A percentile compares a stretch with the other conserved stretches of the same genome.
Conservation (phyloP, 331 rosid genomes). For the Pyracantha coccinea region DNA sequence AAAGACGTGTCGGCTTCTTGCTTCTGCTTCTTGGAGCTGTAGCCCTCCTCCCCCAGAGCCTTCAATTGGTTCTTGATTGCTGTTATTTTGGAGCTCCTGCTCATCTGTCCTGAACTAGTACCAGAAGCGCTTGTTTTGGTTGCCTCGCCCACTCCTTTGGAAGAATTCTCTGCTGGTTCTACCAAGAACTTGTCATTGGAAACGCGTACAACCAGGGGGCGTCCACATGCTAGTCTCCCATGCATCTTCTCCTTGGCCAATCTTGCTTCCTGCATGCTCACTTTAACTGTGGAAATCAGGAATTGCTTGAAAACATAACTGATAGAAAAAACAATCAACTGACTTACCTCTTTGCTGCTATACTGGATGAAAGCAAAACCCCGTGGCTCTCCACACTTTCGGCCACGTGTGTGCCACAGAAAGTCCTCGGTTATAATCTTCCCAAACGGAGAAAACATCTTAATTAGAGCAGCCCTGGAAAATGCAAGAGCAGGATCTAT, state of each 20-base stretch:
- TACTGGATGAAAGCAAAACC: slow-evolving; percentile 88
- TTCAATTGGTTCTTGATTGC: slow-evolving; percentile 90
- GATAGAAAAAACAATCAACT: slow-evolving; percentile 14
- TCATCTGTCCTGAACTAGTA: slow-evolving; percentile 48
- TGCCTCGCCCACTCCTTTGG: slow-evolving; percentile 28
- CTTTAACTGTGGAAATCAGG: slow-evolving; percentile 81
- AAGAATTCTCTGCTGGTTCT: slow-evolving; percentile 30
- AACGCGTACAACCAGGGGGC: slow-evolving; percentile 74
- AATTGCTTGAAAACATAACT: slow-evolving; percentile 23
- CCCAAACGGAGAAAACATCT: slow-evolving; percentile 88
- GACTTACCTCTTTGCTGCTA: slow-evolving; percentile 73
- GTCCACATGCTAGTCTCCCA: slow-evolving; percentile 80
- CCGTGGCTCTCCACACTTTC: slow-evolving; percentile 75
- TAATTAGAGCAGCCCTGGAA: slow-evolving; percentile 72
- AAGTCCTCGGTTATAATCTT: slow-evolving; percentile 79
- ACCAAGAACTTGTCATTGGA: slow-evolving; percentile 48
- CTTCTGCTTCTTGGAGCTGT: slow-evolving; percentile 62
- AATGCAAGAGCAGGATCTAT: slow-evolving; percentile 1
- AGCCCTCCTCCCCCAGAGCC: slow-evolving; percentile 65
- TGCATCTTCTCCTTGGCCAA: slow-evolving; percentile 97
- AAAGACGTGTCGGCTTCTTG: slow-evolving; percentile 31
- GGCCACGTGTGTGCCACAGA: slow-evolving; percentile 85
- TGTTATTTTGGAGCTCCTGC: slow-evolving; percentile 68
- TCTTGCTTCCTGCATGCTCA: slow-evolving; percentile 97
- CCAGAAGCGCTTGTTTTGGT: slow-evolving; percentile 32